Evolutionary conservation across 2,329 filamentous ascomycete species (phyloP).

Genomic region (Diaporthe sp.): DNA sequence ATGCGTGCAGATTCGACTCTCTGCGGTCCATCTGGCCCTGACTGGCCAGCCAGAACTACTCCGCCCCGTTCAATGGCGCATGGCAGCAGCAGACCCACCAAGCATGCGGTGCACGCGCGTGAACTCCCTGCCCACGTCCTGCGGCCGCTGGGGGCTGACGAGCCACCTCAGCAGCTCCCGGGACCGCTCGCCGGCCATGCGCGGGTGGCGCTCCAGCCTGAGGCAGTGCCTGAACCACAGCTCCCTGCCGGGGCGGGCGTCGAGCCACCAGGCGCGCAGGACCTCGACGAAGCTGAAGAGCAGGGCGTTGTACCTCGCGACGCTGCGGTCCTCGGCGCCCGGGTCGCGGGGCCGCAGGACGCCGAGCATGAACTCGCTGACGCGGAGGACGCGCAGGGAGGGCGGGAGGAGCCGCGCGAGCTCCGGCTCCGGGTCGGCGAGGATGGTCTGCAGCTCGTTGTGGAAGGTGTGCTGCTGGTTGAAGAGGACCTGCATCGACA

Average conservation of each 20-base stretch:
- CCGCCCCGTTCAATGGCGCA: neutral
- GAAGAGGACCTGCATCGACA: conserved; percentile 22
- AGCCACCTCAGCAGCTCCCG: conserved; percentile 8
- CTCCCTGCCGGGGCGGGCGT: neutral
- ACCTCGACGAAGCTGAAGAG: neutral
- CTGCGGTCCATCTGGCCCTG: neutral
- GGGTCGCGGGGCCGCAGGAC: neutral
- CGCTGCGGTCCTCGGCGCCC: neutral
- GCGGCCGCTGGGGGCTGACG: neutral
- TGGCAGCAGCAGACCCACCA: neutral
- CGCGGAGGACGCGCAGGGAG: conserved; percentile 3
- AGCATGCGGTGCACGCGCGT: neutral
- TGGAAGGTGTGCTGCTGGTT: neutral
- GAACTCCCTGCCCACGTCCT: conserved; percentile 2
- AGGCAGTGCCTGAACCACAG: conserved; percentile 10
- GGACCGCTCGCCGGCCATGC: neutral
- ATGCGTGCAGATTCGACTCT: neutral
- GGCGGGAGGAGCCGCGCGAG: neutral
- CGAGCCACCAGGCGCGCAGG: conserved; percentile 11
- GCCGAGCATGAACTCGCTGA: conserved; percentile 6
- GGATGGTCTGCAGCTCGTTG: neutral
- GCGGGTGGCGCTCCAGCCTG: conserved; percentile 3
- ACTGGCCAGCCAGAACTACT: neutral
- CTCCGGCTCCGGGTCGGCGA: neutral
- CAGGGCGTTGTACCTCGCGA: neutral